Evolutionary conservation across 306 rosid species (phyloP).

Genomic region (Cyclanthera cordifolia): DNA sequence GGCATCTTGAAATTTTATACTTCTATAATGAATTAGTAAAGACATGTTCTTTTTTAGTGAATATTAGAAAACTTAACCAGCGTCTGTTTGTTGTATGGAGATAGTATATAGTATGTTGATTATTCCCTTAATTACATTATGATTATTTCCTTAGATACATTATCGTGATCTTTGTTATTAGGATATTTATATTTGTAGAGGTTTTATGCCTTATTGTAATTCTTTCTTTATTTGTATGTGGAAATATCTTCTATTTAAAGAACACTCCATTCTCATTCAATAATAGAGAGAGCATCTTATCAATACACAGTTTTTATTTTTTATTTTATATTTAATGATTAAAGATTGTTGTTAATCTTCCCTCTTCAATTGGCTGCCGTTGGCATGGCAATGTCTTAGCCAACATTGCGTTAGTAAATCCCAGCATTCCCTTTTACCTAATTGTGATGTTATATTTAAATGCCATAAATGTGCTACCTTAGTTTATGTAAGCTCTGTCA

Average conservation of each 20-base stretch:
- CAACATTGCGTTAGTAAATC: not conserved
- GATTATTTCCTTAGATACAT: too few species aligned
- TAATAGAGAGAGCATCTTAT: too few species aligned
- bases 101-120: not conserved
- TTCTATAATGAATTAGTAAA: not conserved
- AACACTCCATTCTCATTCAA: too few species aligned
- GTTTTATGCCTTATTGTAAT: too few species aligned
- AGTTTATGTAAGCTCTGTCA: not conserved
- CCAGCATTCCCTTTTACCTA: not conserved
- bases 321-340: not conserved
- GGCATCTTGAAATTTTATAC: constrained; percentile 2
- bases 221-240: too few species aligned
- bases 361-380: not conserved
- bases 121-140: too few species aligned
- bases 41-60: not conserved
- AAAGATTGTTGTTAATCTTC: not conserved
- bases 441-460: not conserved
- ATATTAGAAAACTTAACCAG: not conserved
- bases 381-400: not conserved
- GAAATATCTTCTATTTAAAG: too few species aligned
- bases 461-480: not conserved
- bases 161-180: too few species aligned
- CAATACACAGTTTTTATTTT: too few species aligned
- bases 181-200: too few species aligned
- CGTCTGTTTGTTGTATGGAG: not conserved